Conservation (phyloP, 2,329 filamentous ascomycete genomes). For the Drechslerella coelobrocha region DNA sequence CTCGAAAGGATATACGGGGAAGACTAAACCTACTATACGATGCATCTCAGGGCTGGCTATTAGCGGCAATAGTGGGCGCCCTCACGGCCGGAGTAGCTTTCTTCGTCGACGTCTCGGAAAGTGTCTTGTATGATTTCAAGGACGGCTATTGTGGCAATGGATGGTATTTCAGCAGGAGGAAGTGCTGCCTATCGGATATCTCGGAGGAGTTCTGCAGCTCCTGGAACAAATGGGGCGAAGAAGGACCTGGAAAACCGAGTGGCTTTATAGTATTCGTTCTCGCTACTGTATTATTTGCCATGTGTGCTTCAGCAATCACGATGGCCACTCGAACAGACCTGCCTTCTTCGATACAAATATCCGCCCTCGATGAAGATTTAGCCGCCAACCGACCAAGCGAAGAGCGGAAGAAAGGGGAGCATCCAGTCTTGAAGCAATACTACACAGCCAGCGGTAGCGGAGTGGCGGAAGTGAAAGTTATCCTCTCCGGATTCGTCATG, state of each 20-base stretch:
- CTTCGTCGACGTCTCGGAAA: conserved; percentile 84
- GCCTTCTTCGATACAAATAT: conserved; percentile 82
- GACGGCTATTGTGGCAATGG: conserved; percentile 77
- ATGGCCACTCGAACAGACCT: conserved; percentile 92
- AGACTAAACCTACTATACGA: conserved; percentile 78
- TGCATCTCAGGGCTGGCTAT: conserved; percentile 88
- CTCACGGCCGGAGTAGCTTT: conserved; percentile 87
- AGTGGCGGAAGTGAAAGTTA: conserved; percentile 95
- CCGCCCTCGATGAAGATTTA: conserved; percentile 91
- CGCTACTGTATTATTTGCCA: conserved; percentile 73
- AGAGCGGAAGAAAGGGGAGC: conserved; percentile 24
- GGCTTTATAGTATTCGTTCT: conserved; percentile 79
- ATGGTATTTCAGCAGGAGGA: conserved; percentile 77
- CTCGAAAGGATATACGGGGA: conserved; percentile 83
- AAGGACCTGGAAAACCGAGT: conserved; percentile 64
- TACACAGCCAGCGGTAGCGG: conserved; percentile 96
- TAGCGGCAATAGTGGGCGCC: conserved; percentile 87
- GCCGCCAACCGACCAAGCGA: conserved; percentile 61
- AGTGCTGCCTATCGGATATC: conserved; percentile 66
- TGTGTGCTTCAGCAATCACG: conserved; percentile 77
- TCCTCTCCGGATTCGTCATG: conserved; percentile 94
- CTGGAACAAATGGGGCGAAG: conserved; percentile 42
- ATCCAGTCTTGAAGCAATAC: conserved; percentile 62
- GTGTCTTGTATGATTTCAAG: conserved; percentile 86
- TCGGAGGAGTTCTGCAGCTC: conserved; percentile 47